Conservation (phyloP, 768 basidiomycete species). For the Termitomyces sp. region DNA sequence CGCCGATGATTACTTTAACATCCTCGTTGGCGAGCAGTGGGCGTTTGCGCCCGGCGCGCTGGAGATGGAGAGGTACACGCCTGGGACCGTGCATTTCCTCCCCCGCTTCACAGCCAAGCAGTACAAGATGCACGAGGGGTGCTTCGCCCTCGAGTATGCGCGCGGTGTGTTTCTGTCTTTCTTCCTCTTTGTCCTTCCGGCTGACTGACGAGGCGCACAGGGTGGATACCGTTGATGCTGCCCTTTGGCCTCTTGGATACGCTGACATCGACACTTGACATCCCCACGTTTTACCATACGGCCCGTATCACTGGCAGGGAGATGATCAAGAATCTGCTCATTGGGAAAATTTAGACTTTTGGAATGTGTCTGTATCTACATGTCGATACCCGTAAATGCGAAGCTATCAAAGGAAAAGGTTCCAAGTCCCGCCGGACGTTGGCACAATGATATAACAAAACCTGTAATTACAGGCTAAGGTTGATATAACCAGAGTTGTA, state of each 20-base stretch:
- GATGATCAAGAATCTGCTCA: conserved; percentile 73
- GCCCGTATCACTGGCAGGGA: conserved; percentile 74
- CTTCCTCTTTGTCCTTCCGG: no score
- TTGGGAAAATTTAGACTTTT: conserved; percentile 71
- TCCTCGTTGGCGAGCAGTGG: conserved; percentile 92
- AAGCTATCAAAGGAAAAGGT: no score
- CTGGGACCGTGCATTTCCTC: conserved; percentile 83
- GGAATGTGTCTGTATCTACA: no score
- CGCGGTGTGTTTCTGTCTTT: conserved; percentile 48
- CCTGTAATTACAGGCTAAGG: no score
- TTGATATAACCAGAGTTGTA: no score
- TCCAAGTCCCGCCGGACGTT: no score
- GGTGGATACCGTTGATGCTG: conserved; percentile 97
- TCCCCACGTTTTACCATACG: conserved; percentile 77
- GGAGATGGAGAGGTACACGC: conserved; percentile 77
- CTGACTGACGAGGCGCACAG: conserved; percentile 30
- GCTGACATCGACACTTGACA: conserved; percentile 84
- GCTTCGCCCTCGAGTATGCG: conserved; percentile 94
- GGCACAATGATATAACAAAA: no score
- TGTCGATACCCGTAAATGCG: no score
- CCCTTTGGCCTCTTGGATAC: conserved; percentile 90
- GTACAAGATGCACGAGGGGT: conserved; percentile 96
- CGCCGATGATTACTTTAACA: conserved; percentile 98
- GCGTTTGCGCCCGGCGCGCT: conserved; percentile 80
- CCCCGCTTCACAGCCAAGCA: conserved; percentile 85